Conservation (phyloP, 495 filamentous ascomycete genomes). For the Neohortaea acidophila region DNA sequence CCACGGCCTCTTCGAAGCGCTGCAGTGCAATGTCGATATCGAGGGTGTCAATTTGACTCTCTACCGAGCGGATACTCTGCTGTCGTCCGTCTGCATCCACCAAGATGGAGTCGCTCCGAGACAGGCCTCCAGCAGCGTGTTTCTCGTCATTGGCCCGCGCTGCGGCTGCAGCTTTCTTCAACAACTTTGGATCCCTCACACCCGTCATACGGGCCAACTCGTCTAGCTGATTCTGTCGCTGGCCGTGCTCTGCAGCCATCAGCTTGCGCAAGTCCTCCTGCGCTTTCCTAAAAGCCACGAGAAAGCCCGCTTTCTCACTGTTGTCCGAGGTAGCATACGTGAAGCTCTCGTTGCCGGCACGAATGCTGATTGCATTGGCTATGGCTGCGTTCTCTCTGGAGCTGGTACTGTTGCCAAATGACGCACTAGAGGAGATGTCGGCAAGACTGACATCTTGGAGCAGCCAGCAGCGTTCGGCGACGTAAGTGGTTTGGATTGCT, state of each 20-base stretch:
- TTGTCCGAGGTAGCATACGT: conserved; percentile 73
- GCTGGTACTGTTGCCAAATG: conserved; percentile 20
- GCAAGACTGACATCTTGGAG: conserved; percentile 86
- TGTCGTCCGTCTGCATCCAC: conserved; percentile 95
- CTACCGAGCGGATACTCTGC: conserved; percentile 88
- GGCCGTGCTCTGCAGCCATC: conserved; percentile 66
- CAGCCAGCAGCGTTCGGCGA: conserved; percentile 90
- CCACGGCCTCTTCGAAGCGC: conserved; percentile 69
- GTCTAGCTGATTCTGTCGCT: conserved; percentile 45
- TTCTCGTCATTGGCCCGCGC: background rate
- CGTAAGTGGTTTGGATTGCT: conserved; percentile 48
- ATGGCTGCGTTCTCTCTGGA: conserved; percentile 42
- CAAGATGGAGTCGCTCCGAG: conserved; percentile 52
- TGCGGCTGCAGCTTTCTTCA: conserved; percentile 39
- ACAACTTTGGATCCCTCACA: conserved; percentile 41
- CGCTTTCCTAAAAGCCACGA: conserved; percentile 79
- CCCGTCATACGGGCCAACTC: conserved; percentile 11
- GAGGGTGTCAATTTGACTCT: conserved; percentile 85
- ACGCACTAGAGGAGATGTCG: conserved; percentile 54
- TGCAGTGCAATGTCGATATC: conserved; percentile 93
- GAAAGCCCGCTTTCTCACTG: conserved; percentile 58
- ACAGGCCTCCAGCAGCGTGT: conserved; percentile 53
- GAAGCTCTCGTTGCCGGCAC: conserved; percentile 79
- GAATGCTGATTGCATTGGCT: conserved; percentile 75
- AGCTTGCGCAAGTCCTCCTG: conserved; percentile 78